Evolutionary conservation across 306 rosid species (phyloP).

Genomic region (Canavalia gladiata): DNA sequence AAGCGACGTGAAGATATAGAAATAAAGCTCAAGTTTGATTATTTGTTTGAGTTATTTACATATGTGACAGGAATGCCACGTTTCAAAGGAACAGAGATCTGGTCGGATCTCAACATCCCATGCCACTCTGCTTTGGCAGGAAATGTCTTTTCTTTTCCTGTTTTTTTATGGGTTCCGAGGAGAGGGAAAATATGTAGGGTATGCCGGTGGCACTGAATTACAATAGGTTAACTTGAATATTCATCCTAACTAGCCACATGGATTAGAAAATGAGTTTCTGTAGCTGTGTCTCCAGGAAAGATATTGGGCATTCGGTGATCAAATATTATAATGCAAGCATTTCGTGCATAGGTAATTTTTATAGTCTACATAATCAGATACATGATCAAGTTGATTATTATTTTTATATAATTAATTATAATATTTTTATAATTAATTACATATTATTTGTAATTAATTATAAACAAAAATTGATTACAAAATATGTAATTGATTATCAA

Average conservation of each 20-base stretch:
- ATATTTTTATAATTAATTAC: too few species aligned
- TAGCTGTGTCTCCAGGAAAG: background rate
- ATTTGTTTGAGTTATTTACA: constrained; percentile 45
- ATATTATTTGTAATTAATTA: too few species aligned
- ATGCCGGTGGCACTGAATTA: background rate
- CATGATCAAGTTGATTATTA: too few species aligned
- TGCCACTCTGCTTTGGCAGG: constrained; percentile 43
- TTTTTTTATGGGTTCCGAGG: background rate
- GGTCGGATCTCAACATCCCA: constrained; percentile 66
- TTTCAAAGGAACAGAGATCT: constrained; percentile 59
- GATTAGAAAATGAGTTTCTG: constrained; percentile 1
- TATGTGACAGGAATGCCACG: constrained; percentile 50
- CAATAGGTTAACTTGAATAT: constrained; percentile 27
- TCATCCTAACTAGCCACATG: background rate
- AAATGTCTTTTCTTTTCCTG: background rate
- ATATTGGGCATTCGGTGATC: constrained; percentile 3
- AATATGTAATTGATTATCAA: too few species aligned
- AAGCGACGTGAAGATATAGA: constrained; percentile 21
- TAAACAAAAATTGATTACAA: too few species aligned
- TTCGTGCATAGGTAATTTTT: background rate
- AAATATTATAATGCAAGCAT: background rate
- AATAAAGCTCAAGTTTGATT: constrained; percentile 30
- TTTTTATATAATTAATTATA: too few species aligned
- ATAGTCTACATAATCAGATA: too few species aligned
- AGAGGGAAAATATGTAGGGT: background rate